Conservation (phyloP, 176 grass and related monocot species). For the Chloris gayana region DNA sequence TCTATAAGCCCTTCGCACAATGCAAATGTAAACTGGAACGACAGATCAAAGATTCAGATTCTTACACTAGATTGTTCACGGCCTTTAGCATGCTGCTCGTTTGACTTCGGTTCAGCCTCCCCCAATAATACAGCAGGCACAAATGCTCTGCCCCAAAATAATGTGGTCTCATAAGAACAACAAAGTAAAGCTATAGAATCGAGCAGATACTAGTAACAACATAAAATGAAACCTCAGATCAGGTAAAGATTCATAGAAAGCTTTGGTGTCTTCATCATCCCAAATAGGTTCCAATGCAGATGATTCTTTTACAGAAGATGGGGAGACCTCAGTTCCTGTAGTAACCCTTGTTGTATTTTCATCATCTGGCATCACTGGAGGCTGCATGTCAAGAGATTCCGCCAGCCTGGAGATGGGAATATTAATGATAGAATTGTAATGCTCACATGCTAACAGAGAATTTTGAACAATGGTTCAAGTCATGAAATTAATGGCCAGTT, state of each 20-base stretch:
- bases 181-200: slow-evolving; percentile 23
- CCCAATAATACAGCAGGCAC: slow-evolving; percentile 96
- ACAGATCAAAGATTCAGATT: slow-evolving; percentile 34
- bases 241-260: slow-evolving; percentile 97
- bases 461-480: slow-evolving; percentile 6
- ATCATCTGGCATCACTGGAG: slow-evolving; percentile 97
- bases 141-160: slow-evolving; percentile 78
- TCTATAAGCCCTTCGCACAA: background rate
- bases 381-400: slow-evolving; percentile 96
- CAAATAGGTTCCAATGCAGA: slow-evolving; percentile 87
- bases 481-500: background rate
- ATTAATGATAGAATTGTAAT: slow-evolving; percentile 18
- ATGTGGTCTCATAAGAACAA: slow-evolving; percentile 28
- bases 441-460: slow-evolving; percentile 6
- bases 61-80: slow-evolving; percentile 90
- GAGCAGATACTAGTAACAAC: slow-evolving; percentile 15
- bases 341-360: slow-evolving; percentile 89
- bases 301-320: slow-evolving; percentile 72
- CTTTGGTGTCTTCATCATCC: slow-evolving; percentile 98
- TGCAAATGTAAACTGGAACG: slow-evolving; percentile 15
- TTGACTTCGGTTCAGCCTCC: slow-evolving; percentile 81
- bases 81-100: slow-evolving; percentile 73
- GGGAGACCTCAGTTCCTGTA: slow-evolving; percentile 65
- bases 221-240: slow-evolving; percentile 81
- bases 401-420: slow-evolving; percentile 64